Evolutionary conservation across 2,329 filamentous ascomycete species (phyloP), one percentile per base, ranked within the genome.

Genomic region (Corniculantispora saksenae): DNA sequence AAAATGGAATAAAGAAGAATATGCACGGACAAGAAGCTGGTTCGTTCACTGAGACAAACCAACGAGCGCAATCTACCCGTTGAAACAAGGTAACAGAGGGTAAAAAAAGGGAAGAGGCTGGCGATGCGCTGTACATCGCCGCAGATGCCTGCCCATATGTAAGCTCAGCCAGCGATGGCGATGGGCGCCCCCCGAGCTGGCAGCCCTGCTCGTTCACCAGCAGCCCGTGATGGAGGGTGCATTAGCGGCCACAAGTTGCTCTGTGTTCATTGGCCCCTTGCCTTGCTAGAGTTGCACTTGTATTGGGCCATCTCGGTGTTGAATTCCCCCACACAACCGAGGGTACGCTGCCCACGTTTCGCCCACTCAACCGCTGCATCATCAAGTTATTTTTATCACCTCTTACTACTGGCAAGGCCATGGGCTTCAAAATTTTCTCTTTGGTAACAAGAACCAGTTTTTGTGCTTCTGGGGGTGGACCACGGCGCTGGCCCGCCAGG

Each of bases 161-260:
- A 32, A 10, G 32, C 32, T 17, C 21, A 58, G 38, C 38, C 38
- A 43, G 38, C 38, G 38, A 43, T 43, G 38, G 38, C 38, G 38
- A 43, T 43, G 38, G 17, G 32, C 43, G 38, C 38, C 15, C 55
- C 55, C 55, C 38, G 38, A 58, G 55, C 55, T 47, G 55, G 55
- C 55, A 58, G 55, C 55, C 55, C 55, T 58, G 55, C 55, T 57
- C 8, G 55, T n/a, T 58, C 27, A 32, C 43, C 12, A 13, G 9
- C 8, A 43, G 32, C 32, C 32, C 6, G 32, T 10, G 32, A 32
- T 5, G 6, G 6, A 43, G 32, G 35, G 32, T 57, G 35, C 54
- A 43, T 57, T 43, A 57, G 54, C 35, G 35, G 32, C 15, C 10
- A 32, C 32, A 32, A 10, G 32, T 32, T 32, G 32, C 32, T 32